phyloP scores from a whole-genome alignment of 1,139 yeast species.

The Saccharomyces uvarum region DNA sequence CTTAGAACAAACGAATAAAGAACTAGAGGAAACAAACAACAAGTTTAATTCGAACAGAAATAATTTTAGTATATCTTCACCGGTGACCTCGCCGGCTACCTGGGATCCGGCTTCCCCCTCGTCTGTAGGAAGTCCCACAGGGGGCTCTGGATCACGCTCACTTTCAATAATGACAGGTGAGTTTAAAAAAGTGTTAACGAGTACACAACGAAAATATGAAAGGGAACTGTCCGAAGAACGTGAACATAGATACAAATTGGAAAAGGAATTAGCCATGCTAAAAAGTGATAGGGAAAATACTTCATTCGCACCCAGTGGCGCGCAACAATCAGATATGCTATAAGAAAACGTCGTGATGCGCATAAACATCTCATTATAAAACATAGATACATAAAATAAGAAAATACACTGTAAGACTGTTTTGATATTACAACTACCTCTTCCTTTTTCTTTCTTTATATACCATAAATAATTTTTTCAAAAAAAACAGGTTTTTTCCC shows the following conservation, averaged over 20 bases:
- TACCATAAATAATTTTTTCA: neutral
- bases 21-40: conserved; percentile 6
- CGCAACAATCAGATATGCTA: neutral
- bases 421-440: neutral
- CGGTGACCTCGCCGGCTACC: conserved; percentile 9
- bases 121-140: conserved; percentile 7
- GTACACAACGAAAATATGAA: conserved; percentile 28
- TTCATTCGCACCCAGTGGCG: neutral
- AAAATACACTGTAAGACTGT: neutral
- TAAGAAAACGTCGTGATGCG: neutral
- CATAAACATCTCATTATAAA: neutral
- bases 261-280: conserved; percentile 16
- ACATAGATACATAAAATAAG: conserved; percentile 3
- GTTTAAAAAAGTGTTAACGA: conserved; percentile 27
- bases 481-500: neutral
- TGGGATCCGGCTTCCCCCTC: conserved; percentile 14
- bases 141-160: conserved; percentile 17
- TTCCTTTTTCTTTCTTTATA: conserved; percentile 3
- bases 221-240: conserved; percentile 26
- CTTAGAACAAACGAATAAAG: conserved; percentile 8
- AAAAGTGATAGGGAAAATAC: conserved; percentile 3
- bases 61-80: conserved; percentile 9
- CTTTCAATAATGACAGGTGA: conserved; percentile 28
- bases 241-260: conserved; percentile 17
- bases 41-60: conserved; percentile 2